Percentiles rank a stretch among this genome's conserved stretches.
Evolutionary conservation across 371 early-diverging fungal genomes (phyloP).

Genomic region (Mortierella sp.): DNA sequence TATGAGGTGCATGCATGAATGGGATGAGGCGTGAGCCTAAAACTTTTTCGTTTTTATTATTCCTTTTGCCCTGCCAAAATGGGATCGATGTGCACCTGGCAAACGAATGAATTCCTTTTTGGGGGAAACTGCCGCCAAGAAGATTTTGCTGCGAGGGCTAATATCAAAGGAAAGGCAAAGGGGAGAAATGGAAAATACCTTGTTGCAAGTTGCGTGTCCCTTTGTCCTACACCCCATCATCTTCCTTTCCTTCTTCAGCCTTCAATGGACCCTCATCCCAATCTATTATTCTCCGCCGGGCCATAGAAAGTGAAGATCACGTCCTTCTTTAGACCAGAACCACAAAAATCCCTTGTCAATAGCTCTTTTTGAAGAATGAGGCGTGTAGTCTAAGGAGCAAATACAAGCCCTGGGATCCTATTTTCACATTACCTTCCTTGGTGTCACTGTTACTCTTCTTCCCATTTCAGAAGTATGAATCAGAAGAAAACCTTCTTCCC

Average conservation of each 20-base stretch:
- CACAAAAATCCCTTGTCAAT: neutral
- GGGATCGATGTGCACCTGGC: neutral
- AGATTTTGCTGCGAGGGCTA: neutral
- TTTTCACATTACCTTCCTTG: constrained; percentile 1
- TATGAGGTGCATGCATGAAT: neutral
- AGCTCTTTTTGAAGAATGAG: neutral
- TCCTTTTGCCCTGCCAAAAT: constrained; percentile 8
- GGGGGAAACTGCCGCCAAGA: neutral
- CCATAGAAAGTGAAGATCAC: neutral
- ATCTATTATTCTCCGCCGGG: neutral
- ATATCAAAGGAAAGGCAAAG: neutral
- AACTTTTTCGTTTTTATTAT: neutral
- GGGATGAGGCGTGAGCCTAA: neutral
- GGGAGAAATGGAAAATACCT: neutral
- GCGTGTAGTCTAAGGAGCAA: too few species aligned
- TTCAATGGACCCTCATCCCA: neutral
- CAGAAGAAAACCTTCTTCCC: neutral
- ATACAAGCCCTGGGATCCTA: neutral
- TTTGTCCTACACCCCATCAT: neutral
- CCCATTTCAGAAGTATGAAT: neutral
- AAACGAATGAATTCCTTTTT: neutral
- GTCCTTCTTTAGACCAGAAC: constrained; percentile 2
- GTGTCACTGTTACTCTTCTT: neutral
- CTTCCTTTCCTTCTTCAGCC: neutral
- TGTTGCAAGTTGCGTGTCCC: neutral